Conservation (phyloP, 179 eudicot species). For the Beta macrorhiza region DNA sequence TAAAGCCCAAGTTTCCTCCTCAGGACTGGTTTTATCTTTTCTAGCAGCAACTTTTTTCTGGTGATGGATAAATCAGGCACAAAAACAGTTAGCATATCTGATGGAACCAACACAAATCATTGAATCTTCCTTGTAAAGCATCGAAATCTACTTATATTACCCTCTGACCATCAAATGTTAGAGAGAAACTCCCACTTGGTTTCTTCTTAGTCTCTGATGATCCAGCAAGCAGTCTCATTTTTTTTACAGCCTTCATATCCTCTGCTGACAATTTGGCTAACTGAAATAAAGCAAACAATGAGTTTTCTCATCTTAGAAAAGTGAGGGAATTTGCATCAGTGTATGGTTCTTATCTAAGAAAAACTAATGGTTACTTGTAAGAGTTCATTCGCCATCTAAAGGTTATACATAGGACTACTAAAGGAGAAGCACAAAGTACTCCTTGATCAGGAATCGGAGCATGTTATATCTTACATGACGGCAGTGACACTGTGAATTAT, state of each 20-base stretch:
- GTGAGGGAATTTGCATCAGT: neutral
- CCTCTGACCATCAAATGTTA: constrained; percentile 81
- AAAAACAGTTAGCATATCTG: constrained; percentile 20
- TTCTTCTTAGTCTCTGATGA: constrained; percentile 52
- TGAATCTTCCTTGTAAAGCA: neutral
- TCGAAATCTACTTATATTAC: constrained; percentile 35
- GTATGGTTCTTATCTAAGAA: neutral
- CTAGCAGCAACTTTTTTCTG: constrained; percentile 79
- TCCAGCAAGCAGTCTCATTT: constrained; percentile 74
- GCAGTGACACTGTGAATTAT: no score
- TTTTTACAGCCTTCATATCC: constrained; percentile 76
- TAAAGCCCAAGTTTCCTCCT: constrained; percentile 92
- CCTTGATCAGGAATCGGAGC: neutral
- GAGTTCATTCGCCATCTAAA: neutral
- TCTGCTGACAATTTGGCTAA: constrained; percentile 73
- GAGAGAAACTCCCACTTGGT: constrained; percentile 70
- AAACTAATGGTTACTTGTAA: neutral
- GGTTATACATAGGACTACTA: neutral
- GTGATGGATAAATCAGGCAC: constrained; percentile 22
- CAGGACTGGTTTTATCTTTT: constrained; percentile 65
- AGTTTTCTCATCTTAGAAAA: neutral
- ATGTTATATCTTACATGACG: no score
- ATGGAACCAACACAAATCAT: constrained; percentile 14
- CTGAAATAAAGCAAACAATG: constrained; percentile 35
- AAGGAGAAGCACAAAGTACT: neutral